Base-by-base conservation (phyloP, 345 rosid species). In the Passiflora organensis region DNA sequence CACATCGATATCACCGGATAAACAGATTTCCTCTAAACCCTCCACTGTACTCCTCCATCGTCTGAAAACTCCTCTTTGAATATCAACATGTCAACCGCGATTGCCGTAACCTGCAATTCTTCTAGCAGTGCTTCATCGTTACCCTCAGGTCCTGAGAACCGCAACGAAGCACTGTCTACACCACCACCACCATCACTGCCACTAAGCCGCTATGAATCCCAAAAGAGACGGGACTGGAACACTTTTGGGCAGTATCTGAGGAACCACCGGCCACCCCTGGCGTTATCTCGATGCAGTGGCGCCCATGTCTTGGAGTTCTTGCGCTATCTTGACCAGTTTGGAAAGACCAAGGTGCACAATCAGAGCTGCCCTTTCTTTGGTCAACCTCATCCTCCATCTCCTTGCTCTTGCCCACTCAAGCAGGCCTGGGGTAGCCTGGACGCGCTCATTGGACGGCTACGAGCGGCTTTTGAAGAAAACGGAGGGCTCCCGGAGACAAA, bases 211-310 rank as follows among this genome's bases (percentile, higher is more conserved):
- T 51, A 72, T 45, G 72, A 72, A 69, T 66, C 66, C 57, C 76
- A 72, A 38, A 72, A 72, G 55, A 64, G 76, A 23, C 64, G 76
- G 0, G 76, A 72, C 65, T 72, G 76, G 76, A 66, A 58, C 51
- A 72, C 76, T 38, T 72, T 72, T 15, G 68, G 76, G 2, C 76
- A 66, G 34, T 72, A 72, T 50, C 49, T 72, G 4, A 66, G 48
- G 58, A 72, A 72, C 52, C 76, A 72, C 38, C 51, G 76, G 48
- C 76, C 72, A 0, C 76, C 76, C 0, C 65, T 66, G 0, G 58
- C 65, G n/a, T 58, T 66, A 10, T 66, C 72, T 17, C 34, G 72
- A 53, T 72, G 76, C 62, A 72, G 76, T 25, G 76, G 76, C 19
- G 72, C 72, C n/a, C 67, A 68, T 21, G 72, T 68, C 32, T 67